These are phyloP conservation scores for Oryza glumipatula DNA, from an alignment of 176 grass and related monocot genomes.

Conservation along the genomic window DNA sequence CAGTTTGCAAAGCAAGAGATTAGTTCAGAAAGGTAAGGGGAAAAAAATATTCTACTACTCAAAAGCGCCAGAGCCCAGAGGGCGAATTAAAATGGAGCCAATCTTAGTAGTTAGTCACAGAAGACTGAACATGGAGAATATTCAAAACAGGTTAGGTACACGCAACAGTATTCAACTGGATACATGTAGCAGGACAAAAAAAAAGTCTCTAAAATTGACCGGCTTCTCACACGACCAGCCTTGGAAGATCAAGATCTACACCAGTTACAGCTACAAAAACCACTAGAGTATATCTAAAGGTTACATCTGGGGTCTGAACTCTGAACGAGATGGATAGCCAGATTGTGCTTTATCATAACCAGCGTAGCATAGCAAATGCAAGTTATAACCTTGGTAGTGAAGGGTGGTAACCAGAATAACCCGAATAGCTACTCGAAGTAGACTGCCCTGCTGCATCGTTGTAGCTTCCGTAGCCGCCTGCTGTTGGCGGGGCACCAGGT, in stretches of 20 bases:
- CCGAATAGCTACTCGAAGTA: conserved; percentile 45
- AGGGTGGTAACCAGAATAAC: conserved; percentile 48
- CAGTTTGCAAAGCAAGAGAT: background rate
- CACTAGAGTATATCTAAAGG: conserved; percentile 6
- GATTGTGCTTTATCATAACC: background rate
- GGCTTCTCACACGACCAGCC: background rate
- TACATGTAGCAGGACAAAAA: conserved; percentile 10
- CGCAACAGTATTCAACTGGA: background rate
- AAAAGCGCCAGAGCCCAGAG: background rate
- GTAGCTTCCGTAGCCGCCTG: conserved; percentile 37
- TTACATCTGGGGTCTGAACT: conserved; percentile 4
- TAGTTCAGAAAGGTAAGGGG: too few relatives aligned
- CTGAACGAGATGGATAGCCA: background rate
- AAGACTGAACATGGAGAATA: conserved; percentile 16
- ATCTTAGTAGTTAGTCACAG: background rate
- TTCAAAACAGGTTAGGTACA: conserved; percentile 19
- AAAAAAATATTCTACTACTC: background rate
- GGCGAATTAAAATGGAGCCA: background rate
- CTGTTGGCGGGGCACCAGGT: conserved; percentile 28
- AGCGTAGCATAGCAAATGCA: background rate
- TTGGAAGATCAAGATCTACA: conserved; percentile 24
- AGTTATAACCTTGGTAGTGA: conserved; percentile 48
- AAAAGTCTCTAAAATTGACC: conserved; percentile 3
- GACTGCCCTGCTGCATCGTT: conserved; percentile 12
- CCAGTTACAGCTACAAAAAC: conserved; percentile 43